Evolutionary conservation across 371 early-diverging fungal species (phyloP), one percentile per base, ranked within the genome.

Genomic region (Mortierella sp.): DNA sequence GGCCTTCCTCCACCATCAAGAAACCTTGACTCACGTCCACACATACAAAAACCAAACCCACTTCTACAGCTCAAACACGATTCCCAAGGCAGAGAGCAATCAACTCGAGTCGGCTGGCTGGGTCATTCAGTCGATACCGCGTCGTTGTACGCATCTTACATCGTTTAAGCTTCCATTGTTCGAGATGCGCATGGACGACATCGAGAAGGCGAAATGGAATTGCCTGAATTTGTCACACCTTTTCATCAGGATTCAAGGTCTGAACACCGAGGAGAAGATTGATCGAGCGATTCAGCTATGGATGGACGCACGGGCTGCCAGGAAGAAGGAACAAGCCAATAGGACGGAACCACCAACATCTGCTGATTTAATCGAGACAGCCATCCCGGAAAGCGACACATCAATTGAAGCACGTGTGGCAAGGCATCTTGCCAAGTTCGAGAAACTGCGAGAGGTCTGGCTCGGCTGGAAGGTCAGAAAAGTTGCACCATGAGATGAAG

Each of bases 231-330:
- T 55, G 45, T 1, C 29, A 29, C 1, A 7, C 0, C 31, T 55
- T 7, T 10, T 4, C 6, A 45, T 55, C 28, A 43, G 56, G 29
- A 45, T 55, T 14, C n/a, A 29, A 14, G 44, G 46, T 10, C 45
- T 55, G 2, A 28, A 43, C 28, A 55, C 56, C n/a, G 29, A 55
- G 19, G 46, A 55, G 19, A 39, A 40, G 29, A 29, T 55, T 2
- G 24, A 24, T 12, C n/a, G 19, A 6, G 16, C 45, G n/a, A 16
- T 55, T 17, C 22, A 29, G 16, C 7, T 21, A 17, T 28, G 49
- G 50, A 28, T 3, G 48, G 21, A 52, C 31, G 28, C 37, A 19
- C 34, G 34, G 10, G 34, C 10, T 34, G 34, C 34, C 34, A 34
- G 4, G 7, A 34, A 10, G 34, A 10, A 4, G 34, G 10, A 34